These are phyloP conservation scores for Ascochyta lentis DNA, from an alignment of 2,329 filamentous ascomycete genomes.

Conservation along the genomic window DNA sequence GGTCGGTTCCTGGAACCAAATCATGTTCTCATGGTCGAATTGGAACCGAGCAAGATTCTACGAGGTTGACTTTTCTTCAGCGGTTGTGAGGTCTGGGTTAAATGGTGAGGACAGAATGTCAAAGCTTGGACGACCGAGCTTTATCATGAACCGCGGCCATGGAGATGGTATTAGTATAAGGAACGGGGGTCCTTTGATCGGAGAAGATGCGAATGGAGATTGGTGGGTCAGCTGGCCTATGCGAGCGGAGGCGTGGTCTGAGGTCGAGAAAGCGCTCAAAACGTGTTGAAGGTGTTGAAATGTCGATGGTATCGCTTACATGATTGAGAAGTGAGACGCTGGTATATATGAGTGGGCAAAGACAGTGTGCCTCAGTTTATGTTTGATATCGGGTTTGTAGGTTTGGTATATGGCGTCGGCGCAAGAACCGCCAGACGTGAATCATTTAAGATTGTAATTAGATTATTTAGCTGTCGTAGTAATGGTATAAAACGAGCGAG, in stretches of 20 bases:
- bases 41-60: slow-evolving; percentile 16
- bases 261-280: not conserved
- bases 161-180: not conserved
- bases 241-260: not conserved
- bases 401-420: too few relatives aligned
- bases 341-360: too few relatives aligned
- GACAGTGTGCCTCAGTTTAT: too few relatives aligned
- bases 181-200: not conserved
- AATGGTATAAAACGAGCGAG: not conserved
- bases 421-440: not conserved
- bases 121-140: not conserved
- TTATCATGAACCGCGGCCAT: not conserved
- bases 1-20: not conserved
- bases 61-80: slow-evolving; percentile 7
- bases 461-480: not conserved
- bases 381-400: too few relatives aligned
- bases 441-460: not conserved
- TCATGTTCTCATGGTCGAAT: slow-evolving; percentile 5
- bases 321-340: too few relatives aligned
- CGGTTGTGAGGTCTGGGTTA: not conserved
- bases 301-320: not conserved
- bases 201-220: not conserved
- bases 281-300: not conserved
- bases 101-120: not conserved
- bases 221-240: not conserved